These are phyloP conservation scores for Harringtonia lauricola DNA, from an alignment of 2,329 filamentous ascomycete genomes.

Conservation along the genomic window DNA sequence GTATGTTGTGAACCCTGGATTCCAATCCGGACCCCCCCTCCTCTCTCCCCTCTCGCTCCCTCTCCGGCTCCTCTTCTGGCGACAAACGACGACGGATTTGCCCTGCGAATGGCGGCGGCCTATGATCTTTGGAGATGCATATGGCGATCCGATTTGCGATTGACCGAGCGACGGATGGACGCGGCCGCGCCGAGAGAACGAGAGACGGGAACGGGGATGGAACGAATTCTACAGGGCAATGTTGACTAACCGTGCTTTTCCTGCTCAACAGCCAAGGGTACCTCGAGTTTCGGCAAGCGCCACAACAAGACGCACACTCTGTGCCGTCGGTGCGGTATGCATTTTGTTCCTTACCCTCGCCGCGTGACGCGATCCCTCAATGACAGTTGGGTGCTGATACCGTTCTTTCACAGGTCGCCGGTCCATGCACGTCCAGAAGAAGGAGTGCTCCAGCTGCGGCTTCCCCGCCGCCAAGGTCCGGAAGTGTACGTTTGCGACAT, in stretches of 20 bases:
- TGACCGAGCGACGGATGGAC: too few relatives aligned
- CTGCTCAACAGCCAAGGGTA: slow-evolving; percentile 38
- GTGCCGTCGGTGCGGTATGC: slow-evolving; percentile 94
- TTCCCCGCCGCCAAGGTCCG: slow-evolving; percentile 96
- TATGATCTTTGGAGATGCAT: too few relatives aligned
- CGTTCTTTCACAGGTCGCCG: slow-evolving; percentile 59
- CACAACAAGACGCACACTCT: slow-evolving; percentile 98
- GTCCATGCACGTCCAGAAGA: slow-evolving; percentile 99
- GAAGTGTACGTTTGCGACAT: slow-evolving; percentile 95
- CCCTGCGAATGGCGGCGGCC: too few relatives aligned
- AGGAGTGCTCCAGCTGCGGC: slow-evolving; percentile 89
- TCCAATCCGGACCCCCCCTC: neutral
- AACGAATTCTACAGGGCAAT: neutral
- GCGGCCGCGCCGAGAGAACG: neutral
- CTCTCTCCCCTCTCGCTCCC: neutral
- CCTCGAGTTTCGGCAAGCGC: slow-evolving; percentile 44
- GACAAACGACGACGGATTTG: slow-evolving; percentile 9
- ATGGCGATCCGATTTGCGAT: too few relatives aligned
- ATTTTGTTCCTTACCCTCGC: slow-evolving; percentile 22
- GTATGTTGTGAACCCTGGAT: slow-evolving; percentile 28
- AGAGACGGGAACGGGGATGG: neutral
- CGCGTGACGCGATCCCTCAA: neutral
- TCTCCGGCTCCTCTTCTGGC: neutral
- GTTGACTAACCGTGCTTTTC: neutral
- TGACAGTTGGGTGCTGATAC: neutral